Evolutionary conservation across 208 protist species (phyloP), one percentile per base, ranked within the genome.

Genomic region (Strigomonas galati): DNA sequence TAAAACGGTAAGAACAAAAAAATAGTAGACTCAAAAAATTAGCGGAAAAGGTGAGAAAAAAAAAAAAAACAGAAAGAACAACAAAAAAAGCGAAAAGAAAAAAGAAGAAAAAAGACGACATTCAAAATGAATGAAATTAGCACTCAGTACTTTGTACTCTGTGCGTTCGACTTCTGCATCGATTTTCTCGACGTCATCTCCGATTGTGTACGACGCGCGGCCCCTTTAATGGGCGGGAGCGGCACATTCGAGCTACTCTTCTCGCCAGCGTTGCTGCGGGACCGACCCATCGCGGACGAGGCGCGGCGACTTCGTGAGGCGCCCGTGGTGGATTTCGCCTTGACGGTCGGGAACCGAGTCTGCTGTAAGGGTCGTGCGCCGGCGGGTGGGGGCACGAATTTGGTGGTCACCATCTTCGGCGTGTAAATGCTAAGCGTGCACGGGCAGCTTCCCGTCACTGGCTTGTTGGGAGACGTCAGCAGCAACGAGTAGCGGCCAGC

Each of bases 361-460:
- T 72, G 69, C 61, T 83, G 74, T 53, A 87, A 72, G 52, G 80
- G 87, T 10, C 71, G 60, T 1, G 81, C 77, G 15, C 76, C 74
- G 26, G 69, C 68, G 0, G 79, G 79, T 0, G 76, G 63, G 6
- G 76, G 63, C 24, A 91, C 72, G 51, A 86, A 87, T 69, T 86
- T 90, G 14, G 83, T 76, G 28, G 65, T 72, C 1, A 79, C 67
- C 12, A 73, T 59, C 71, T 85, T 88, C 30, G 85, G 77, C 0
- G 83, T 87, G 69, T 75, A 93, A 14, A 95, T 65, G 62, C 75
- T 76, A 23, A 95, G 32, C 2, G 71, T 74, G 67, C 81, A 89
- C 26, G 82, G 82, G 49, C 77, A 85, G 48, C 82, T 65, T 23
- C 89, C 85, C 19, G 72, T 67, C 6, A 74, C 55, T 1, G 75